Evolutionary conservation across 2,329 filamentous ascomycete species (phyloP).

Genomic region (Cytospora leucostoma): DNA sequence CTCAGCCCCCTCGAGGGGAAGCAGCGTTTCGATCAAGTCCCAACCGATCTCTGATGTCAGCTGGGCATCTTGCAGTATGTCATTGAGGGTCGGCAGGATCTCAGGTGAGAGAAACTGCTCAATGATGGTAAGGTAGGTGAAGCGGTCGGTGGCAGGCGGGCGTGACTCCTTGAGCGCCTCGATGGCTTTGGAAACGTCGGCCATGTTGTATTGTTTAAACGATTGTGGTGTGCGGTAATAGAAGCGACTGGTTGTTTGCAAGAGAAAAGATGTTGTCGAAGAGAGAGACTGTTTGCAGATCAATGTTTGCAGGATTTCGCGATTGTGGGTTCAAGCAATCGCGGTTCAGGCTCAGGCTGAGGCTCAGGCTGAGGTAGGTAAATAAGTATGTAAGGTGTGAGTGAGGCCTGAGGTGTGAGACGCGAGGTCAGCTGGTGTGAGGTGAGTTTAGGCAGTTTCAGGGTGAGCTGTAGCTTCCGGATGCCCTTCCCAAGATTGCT

Average conservation of each 20-base stretch:
- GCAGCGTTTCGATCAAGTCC: slow-evolving; percentile 77
- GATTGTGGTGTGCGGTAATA: background rate
- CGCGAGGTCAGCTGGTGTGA: background rate
- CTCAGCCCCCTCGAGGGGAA: slow-evolving; percentile 68
- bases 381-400: background rate
- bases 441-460: background rate
- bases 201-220: slow-evolving; percentile 19
- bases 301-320: too few species aligned
- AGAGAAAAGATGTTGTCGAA: background rate
- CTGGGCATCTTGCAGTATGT: slow-evolving; percentile 60
- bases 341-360: background rate
- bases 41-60: slow-evolving; percentile 78
- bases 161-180: slow-evolving; percentile 50
- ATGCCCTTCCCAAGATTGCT: background rate
- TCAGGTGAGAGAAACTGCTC: slow-evolving; percentile 71
- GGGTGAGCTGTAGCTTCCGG: background rate
- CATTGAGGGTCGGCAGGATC: slow-evolving; percentile 66
- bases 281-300: background rate
- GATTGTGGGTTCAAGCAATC: background rate
- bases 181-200: slow-evolving; percentile 43
- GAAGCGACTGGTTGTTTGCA: background rate
- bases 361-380: background rate
- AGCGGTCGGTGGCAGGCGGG: slow-evolving; percentile 61
- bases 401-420: background rate
- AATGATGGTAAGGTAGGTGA: slow-evolving; percentile 78